Conservation (phyloP, 805 yeast species). For the Saccharomycopsis babjevae region DNA sequence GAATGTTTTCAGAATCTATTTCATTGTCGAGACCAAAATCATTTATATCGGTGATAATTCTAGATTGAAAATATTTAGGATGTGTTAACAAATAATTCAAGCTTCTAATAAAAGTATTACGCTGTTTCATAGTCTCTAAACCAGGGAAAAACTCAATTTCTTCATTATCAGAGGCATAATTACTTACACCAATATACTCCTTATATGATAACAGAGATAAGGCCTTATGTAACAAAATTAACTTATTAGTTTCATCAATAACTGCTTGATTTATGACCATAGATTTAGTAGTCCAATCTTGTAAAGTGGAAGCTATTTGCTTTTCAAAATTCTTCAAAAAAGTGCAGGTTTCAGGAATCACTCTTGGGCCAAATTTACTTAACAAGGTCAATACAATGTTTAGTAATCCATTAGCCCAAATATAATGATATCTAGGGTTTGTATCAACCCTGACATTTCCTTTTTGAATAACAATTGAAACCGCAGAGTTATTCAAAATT, state of each 20-base stretch:
- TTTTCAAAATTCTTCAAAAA: slow-evolving; percentile 53
- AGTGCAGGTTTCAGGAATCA: slow-evolving; percentile 54
- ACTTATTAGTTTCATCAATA: slow-evolving; percentile 57
- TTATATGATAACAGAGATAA: slow-evolving; percentile 44
- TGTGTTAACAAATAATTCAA: slow-evolving; percentile 71
- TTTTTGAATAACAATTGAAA: slow-evolving; percentile 53
- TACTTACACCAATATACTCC: slow-evolving; percentile 27
- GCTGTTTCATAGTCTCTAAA: slow-evolving; percentile 46
- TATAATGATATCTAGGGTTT: slow-evolving; percentile 49
- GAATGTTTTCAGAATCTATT: slow-evolving; percentile 24
- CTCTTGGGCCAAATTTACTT: slow-evolving; percentile 50
- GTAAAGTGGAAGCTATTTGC: slow-evolving; percentile 55
- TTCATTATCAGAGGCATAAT: slow-evolving; percentile 13
- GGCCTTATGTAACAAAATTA: slow-evolving; percentile 52
- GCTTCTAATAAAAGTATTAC: slow-evolving; percentile 49
- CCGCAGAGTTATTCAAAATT: slow-evolving; percentile 62
- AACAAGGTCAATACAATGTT: slow-evolving; percentile 54
- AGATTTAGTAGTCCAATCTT: slow-evolving; percentile 55
- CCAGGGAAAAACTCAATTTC: slow-evolving; percentile 39
- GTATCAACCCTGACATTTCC: slow-evolving; percentile 49
- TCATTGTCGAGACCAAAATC: slow-evolving; percentile 53
- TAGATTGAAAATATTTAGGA: slow-evolving; percentile 69
- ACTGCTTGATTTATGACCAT: slow-evolving; percentile 37
- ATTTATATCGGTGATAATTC: slow-evolving; percentile 58
- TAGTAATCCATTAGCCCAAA: slow-evolving; percentile 83